A percentile compares a stretch with the other conserved stretches of the same genome.
Conservation (phyloP, 208 protist genomes). For the Acanthamoeba royreba region DNA sequence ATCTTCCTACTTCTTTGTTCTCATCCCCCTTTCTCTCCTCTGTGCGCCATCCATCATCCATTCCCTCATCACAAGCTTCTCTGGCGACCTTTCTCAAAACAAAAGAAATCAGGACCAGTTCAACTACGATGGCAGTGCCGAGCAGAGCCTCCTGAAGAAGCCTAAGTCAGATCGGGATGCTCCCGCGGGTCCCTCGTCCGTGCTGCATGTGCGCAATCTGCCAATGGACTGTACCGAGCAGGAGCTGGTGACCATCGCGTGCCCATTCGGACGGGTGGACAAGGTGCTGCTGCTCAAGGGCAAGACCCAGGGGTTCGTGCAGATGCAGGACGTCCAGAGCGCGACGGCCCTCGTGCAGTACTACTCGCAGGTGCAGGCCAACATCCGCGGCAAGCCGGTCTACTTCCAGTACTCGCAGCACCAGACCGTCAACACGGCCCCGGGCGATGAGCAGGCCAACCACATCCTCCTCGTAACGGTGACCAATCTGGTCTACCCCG, state of each 20-base stretch:
- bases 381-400: conserved; percentile 58
- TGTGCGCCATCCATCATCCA: background rate
- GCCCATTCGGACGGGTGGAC: conserved; percentile 53
- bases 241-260: conserved; percentile 44
- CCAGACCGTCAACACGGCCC: conserved; percentile 58
- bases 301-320: conserved; percentile 74
- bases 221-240: conserved; percentile 54
- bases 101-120: conserved; percentile 48
- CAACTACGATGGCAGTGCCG: conserved; percentile 50
- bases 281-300: conserved; percentile 57
- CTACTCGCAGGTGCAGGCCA: conserved; percentile 56
- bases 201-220: conserved; percentile 60
- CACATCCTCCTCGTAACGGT: conserved; percentile 71
- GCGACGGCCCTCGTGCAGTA: conserved; percentile 65
- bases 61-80: conserved; percentile 25
- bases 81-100: conserved; percentile 14
- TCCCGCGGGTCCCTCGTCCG: conserved; percentile 30
- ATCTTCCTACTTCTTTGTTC: background rate
- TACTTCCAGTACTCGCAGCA: conserved; percentile 72
- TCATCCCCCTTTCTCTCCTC: background rate
- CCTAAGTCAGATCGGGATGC: conserved; percentile 11
- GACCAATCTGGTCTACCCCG: conserved; percentile 70
- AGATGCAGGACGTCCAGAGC: conserved; percentile 60
- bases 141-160: conserved; percentile 53
- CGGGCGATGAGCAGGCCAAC: conserved; percentile 49